These are phyloP conservation scores for Vitis riparia DNA, from an alignment of 164 flowering plant species.

Conservation along the genomic window DNA sequence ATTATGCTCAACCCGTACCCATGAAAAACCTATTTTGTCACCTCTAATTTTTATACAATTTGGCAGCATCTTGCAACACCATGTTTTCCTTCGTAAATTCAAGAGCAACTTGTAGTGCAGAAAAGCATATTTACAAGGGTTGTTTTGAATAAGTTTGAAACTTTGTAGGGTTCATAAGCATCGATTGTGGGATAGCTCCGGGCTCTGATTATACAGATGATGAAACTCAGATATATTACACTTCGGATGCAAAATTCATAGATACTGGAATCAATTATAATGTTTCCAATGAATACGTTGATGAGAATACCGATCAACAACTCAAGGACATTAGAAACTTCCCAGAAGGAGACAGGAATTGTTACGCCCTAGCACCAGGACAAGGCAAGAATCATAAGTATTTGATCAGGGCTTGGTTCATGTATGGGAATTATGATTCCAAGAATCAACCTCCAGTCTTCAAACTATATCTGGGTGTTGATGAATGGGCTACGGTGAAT, in stretches of 20 bases:
- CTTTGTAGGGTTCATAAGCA: slow-evolving; percentile 28
- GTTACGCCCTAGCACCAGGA: slow-evolving; percentile 14
- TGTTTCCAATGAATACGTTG: not conserved
- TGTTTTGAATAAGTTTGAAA: not conserved
- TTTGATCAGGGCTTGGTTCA: slow-evolving; percentile 29
- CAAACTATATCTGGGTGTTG: slow-evolving; percentile 23
- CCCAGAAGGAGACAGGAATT: slow-evolving; percentile 18
- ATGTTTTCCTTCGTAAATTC: too few relatives aligned
- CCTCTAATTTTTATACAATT: too few relatives aligned
- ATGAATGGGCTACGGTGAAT: slow-evolving; percentile 18
- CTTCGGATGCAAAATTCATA: slow-evolving; percentile 18
- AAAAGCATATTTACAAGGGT: too few relatives aligned
- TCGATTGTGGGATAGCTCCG: slow-evolving; percentile 25
- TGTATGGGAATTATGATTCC: slow-evolving; percentile 36
- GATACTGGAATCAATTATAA: slow-evolving; percentile 15
- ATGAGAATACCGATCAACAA: too few relatives aligned
- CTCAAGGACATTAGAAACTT: slow-evolving; percentile 18
- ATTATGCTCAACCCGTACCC: too few relatives aligned
- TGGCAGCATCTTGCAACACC: too few relatives aligned
- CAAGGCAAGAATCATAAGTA: slow-evolving; percentile 1
- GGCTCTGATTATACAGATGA: slow-evolving; percentile 9
- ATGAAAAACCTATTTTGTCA: too few relatives aligned
- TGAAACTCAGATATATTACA: slow-evolving; percentile 8
- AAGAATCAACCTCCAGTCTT: slow-evolving; percentile 12
- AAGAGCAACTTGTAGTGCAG: too few relatives aligned